Percentiles rank a stretch among this genome's conserved stretches.
phyloP scores from a whole-genome alignment of 441 rosid genomes.

The Theobroma grandiflorum region DNA sequence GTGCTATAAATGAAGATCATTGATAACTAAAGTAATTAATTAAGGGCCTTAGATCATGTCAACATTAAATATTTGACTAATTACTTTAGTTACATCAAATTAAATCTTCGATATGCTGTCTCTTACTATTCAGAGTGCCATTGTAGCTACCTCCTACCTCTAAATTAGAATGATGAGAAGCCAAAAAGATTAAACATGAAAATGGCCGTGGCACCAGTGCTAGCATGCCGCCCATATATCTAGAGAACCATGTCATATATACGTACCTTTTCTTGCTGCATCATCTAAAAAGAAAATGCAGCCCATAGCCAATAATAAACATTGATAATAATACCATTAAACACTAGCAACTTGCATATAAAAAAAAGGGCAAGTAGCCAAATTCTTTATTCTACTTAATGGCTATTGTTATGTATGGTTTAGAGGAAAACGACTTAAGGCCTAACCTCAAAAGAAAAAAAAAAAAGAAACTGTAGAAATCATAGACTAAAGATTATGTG shows the following conservation, averaged over 20 bases:
- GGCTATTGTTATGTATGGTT: background rate
- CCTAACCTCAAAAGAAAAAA: background rate
- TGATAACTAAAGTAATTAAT: background rate
- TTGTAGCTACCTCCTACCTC: background rate
- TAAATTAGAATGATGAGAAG: background rate
- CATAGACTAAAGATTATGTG: slow-evolving; percentile 5
- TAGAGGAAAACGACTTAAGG: slow-evolving; percentile 9
- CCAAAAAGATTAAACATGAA: no score
- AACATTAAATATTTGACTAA: background rate
- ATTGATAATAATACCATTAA: background rate
- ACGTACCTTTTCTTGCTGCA: background rate
- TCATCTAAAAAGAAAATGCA: background rate
- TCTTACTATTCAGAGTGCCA: no score
- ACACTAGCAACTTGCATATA: background rate
- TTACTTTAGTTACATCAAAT: no score
- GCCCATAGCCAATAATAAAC: background rate
- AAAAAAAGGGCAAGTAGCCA: background rate
- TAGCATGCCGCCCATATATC: background rate
- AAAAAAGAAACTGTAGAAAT: background rate
- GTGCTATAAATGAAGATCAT: background rate
- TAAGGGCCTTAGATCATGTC: background rate
- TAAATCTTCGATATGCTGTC: no score
- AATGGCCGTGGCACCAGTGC: background rate
- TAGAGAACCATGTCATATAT: background rate
- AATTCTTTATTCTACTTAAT: background rate